Conservation (phyloP, 768 basidiomycete genomes). For the Boletus pseudopeckii region DNA sequence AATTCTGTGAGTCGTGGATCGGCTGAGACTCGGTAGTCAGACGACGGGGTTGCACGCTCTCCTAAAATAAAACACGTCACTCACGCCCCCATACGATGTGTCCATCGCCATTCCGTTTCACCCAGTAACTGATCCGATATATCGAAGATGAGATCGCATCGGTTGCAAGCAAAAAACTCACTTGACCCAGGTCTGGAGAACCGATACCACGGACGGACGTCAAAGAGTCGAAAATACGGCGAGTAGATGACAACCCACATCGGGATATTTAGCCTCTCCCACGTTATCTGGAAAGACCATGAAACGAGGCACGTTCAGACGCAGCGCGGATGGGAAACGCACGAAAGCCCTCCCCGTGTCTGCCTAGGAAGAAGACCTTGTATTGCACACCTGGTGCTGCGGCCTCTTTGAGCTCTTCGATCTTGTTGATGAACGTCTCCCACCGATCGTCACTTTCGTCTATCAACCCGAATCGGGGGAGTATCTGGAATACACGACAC, state of each 20-base stretch:
- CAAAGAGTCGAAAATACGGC: neutral
- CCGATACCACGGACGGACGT: neutral
- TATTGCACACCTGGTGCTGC: neutral
- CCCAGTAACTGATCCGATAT: constrained; percentile 44
- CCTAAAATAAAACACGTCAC: constrained; percentile 20
- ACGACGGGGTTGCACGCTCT: neutral
- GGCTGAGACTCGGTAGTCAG: neutral
- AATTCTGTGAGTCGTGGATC: constrained; percentile 49
- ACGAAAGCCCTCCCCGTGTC: constrained; percentile 60
- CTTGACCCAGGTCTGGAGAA: constrained; percentile 53
- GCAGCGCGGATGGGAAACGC: neutral
- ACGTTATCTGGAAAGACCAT: constrained; percentile 50
- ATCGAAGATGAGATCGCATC: neutral
- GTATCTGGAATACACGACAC: constrained; percentile 30
- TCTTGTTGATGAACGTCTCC: constrained; percentile 34
- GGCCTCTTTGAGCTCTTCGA: constrained; percentile 33
- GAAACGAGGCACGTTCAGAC: neutral
- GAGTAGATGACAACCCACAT: constrained; percentile 18
- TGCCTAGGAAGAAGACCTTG: constrained; percentile 57
- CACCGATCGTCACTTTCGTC: constrained; percentile 43
- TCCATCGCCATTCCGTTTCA: constrained; percentile 55
- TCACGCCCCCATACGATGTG: constrained; percentile 66
- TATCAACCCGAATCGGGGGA: neutral
- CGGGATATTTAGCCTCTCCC: constrained; percentile 57
- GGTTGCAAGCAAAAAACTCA: constrained; percentile 27